phyloP scores from a whole-genome alignment of 1,284 basidiomycete genomes.

The Lentinula novae-zelandiae region DNA sequence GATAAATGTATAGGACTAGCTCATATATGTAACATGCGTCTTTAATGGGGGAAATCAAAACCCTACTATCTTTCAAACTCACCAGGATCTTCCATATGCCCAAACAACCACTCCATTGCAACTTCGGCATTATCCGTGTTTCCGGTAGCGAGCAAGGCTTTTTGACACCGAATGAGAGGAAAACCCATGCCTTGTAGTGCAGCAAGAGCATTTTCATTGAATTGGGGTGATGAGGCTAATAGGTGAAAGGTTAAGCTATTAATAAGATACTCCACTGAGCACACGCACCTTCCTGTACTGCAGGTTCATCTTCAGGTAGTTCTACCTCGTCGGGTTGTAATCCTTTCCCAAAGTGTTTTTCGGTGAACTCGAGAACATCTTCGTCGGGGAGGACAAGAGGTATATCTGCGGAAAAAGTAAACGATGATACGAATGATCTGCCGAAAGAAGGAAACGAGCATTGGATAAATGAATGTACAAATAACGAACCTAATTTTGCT shows the following conservation, averaged over 20 bases:
- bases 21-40: too few species aligned
- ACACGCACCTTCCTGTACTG: constrained; percentile 11
- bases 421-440: background rate
- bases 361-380: constrained; percentile 58
- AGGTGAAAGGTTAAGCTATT: background rate
- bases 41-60: too few species aligned
- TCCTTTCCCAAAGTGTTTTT: constrained; percentile 71
- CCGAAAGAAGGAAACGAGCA: background rate
- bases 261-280: background rate
- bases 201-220: constrained; percentile 71
- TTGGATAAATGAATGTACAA: background rate
- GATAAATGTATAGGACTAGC: too few species aligned
- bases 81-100: constrained; percentile 94
- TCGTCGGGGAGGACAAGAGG: constrained; percentile 73
- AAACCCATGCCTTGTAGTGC: constrained; percentile 89
- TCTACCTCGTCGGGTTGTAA: constrained; percentile 72
- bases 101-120: constrained; percentile 96
- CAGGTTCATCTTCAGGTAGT: constrained; percentile 51
- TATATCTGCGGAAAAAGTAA: constrained; percentile 55
- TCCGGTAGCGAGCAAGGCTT: constrained; percentile 87
- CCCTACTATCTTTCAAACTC: constrained; percentile 11
- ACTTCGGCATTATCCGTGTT: constrained; percentile 67
- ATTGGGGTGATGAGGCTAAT: constrained; percentile 45
- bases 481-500: constrained; percentile 76
- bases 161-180: constrained; percentile 77